Evolutionary conservation across 2,329 filamentous ascomycete genomes (phyloP).

Genomic region (Talaromyces pinophilus): DNA sequence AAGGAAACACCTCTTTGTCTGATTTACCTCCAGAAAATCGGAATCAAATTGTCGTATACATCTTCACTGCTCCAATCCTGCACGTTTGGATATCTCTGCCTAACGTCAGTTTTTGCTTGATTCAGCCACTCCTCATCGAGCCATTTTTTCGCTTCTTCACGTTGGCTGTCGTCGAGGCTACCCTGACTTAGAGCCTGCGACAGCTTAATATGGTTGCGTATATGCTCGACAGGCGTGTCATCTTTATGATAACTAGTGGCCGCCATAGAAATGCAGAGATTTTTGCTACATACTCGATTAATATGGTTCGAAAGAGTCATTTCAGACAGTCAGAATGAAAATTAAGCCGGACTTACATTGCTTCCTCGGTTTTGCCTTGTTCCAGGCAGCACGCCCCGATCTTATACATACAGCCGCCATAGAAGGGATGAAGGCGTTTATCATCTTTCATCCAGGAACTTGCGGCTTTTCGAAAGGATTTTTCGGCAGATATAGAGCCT

Average conservation of each 20-base stretch:
- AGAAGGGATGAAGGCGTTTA: constrained; percentile 6
- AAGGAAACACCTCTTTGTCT: not conserved
- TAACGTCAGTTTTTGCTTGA: not conserved
- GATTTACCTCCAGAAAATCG: not conserved
- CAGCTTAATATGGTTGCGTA: not conserved
- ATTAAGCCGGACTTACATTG: not conserved
- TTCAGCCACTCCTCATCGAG: not conserved
- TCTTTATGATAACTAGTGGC: not conserved
- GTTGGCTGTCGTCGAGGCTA: not conserved
- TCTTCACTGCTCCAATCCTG: not conserved
- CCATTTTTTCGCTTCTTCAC: not conserved
- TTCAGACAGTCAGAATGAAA: not conserved
- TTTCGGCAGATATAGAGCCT: not conserved
- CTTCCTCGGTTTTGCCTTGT: not conserved
- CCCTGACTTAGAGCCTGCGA: not conserved
- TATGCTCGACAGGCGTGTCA: constrained; percentile 1
- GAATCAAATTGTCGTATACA: not conserved
- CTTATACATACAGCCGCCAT: constrained; percentile 9
- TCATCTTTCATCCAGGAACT: not conserved
- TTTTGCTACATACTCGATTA: not conserved
- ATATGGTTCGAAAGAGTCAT: not conserved
- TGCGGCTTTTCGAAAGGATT: not conserved
- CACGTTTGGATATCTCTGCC: not conserved
- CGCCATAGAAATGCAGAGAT: not conserved
- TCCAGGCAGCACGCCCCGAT: constrained; percentile 5